These are phyloP conservation scores for Jackrogersella multiformis DNA, from an alignment of 495 filamentous ascomycete species.

Conservation along the genomic window DNA sequence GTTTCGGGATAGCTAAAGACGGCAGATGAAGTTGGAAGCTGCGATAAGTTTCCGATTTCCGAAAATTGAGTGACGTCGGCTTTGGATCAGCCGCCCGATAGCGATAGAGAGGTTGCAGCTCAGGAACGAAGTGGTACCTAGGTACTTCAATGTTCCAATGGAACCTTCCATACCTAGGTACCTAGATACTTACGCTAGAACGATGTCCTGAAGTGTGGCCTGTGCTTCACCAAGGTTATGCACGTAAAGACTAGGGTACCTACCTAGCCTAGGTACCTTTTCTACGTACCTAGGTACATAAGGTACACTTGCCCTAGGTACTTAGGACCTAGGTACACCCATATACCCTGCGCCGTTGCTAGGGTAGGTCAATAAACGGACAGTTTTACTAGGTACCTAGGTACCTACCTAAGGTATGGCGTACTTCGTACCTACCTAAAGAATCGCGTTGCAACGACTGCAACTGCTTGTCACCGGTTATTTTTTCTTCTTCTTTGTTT, in stretches of 20 bases:
- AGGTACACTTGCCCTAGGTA: too few relatives aligned
- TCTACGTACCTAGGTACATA: too few relatives aligned
- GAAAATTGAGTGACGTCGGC: constrained; percentile 29
- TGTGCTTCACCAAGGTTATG: too few relatives aligned
- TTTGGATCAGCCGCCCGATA: constrained; percentile 18
- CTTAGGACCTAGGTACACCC: background rate
- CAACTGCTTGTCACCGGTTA: constrained; percentile 5
- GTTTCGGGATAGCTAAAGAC: constrained; percentile 33
- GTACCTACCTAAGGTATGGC: too few relatives aligned
- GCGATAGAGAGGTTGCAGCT: too few relatives aligned
- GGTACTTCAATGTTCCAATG: too few relatives aligned
- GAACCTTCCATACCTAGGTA: background rate
- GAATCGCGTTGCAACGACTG: constrained; percentile 30
- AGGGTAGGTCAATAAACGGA: too few relatives aligned
- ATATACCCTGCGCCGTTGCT: constrained; percentile 23
- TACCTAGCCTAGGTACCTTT: too few relatives aligned
- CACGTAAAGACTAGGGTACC: too few relatives aligned
- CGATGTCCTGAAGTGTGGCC: too few relatives aligned
- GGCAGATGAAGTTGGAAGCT: constrained; percentile 23
- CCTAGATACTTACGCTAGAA: background rate
- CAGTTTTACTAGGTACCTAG: too few relatives aligned
- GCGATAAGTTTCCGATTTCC: constrained; percentile 2
- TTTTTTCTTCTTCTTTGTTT: background rate
- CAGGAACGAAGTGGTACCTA: background rate
- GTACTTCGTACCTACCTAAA: background rate